A percentile compares a stretch with the other conserved stretches of the same genome.
phyloP scores from a whole-genome alignment of 352 stramenopile species.

The Globisporangium spiculum region DNA sequence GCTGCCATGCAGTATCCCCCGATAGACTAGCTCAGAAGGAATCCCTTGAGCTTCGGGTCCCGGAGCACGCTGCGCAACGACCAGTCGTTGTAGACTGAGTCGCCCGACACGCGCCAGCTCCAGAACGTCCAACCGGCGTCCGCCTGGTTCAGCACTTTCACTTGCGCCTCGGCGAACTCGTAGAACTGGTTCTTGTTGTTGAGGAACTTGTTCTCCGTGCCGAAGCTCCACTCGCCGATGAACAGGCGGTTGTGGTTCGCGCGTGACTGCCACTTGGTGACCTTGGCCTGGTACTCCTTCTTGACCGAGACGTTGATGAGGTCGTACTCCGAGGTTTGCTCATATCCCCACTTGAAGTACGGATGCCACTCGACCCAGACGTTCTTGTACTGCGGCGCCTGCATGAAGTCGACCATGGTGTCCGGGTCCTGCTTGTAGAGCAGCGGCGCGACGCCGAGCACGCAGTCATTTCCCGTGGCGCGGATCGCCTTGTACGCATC shows the following conservation, averaged over 20 bases:
- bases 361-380: slow-evolving; percentile 84
- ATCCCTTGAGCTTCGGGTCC: slow-evolving; percentile 15
- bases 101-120: slow-evolving; percentile 66
- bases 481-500: slow-evolving; percentile 65
- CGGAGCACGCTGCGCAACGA: slow-evolving; percentile 57
- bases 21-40: neutral
- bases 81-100: slow-evolving; percentile 63
- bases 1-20: no score
- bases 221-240: slow-evolving; percentile 50
- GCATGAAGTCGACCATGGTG: slow-evolving; percentile 52
- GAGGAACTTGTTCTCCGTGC: slow-evolving; percentile 45
- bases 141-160: slow-evolving; percentile 46
- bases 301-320: slow-evolving; percentile 41
- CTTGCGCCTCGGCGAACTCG: slow-evolving; percentile 45
- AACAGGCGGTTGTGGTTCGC: slow-evolving; percentile 38
- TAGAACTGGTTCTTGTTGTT: slow-evolving; percentile 41
- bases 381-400: slow-evolving; percentile 50
- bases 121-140: slow-evolving; percentile 70
- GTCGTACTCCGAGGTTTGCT: slow-evolving; percentile 43
- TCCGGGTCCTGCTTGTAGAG: slow-evolving; percentile 48
- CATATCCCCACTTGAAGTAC: slow-evolving; percentile 83
- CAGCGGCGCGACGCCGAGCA: slow-evolving; percentile 53
- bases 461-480: slow-evolving; percentile 51
- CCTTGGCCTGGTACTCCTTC: slow-evolving; percentile 35
- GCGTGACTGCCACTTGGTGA: slow-evolving; percentile 38